Base-by-base conservation (phyloP, 345 rosid species). In the Murraya koenigii region DNA sequence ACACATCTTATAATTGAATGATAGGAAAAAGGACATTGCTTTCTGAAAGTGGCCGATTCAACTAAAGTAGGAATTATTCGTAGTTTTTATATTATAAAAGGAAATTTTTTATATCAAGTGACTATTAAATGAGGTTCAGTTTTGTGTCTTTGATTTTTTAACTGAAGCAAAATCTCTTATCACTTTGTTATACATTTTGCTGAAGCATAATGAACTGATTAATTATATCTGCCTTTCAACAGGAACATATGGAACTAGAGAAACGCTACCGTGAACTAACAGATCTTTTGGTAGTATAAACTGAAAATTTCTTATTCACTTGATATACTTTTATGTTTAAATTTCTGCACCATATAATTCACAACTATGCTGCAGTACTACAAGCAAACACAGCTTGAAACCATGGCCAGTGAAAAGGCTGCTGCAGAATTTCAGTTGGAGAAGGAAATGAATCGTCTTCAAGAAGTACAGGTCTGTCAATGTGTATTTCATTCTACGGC, bases 241-340 rank as follows among this genome's bases (percentile, higher is more conserved):
- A 96, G 99, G 98, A 96, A 92, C 99, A 94, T 80, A 89, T 88
- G 81, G 99, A 96, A 86, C 92, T 96, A 75, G 99, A 96, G 88
- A 96, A 96, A 80, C 97, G 97, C 74, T 96, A 96, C 81, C 97
- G 98, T 66, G 99, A 94, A 80, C 87, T 96, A 75, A 97, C 99
- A 59, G 99, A 97, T 88, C 83, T 97, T 71, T 85, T 97, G 98
- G 99, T 94, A 94, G 89, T 36, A 30, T 68, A n/a, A 77, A 78
- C 77, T 78, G 26, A 54, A 66, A 66, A 71, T 70, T 71, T n/a
- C 14, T 39, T 66, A 8, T 56, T 49, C 58, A 55, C 26, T 52
- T 65, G 17, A 56, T 14, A 49, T 54, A 19, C 44, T 14, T 71
- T 69, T 56, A 38, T 64, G 28, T 60, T 14, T 83, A 66, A 66